Evolutionary conservation across 2,329 filamentous ascomycete species (phyloP).

Genomic region (Fusarium phyllophilum): DNA sequence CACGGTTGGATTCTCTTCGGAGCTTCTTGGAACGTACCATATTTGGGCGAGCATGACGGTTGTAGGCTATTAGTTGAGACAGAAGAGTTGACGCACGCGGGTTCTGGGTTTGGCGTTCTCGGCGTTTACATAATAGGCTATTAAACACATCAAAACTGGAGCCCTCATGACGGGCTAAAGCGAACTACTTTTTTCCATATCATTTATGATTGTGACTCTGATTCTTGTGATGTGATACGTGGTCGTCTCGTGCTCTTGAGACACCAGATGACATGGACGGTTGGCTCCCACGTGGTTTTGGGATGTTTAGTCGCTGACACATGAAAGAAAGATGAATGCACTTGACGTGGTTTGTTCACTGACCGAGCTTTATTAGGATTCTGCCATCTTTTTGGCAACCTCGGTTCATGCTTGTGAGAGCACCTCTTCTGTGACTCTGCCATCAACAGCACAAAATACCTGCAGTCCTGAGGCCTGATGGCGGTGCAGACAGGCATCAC

Average conservation of each 20-base stretch:
- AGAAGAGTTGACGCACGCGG: constrained; percentile 27
- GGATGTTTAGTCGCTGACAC: background rate
- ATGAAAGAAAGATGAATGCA: background rate
- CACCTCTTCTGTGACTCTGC: no score
- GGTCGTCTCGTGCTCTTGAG: background rate
- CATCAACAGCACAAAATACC: no score
- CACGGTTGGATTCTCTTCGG: background rate
- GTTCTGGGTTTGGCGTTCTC: constrained; percentile 35
- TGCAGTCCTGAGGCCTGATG: no score
- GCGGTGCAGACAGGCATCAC: no score
- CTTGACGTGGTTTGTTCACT: background rate
- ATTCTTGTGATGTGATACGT: background rate
- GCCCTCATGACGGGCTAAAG: constrained; percentile 14
- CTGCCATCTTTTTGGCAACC: background rate
- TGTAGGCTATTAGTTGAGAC: constrained; percentile 37
- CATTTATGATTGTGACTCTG: background rate
- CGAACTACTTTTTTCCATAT: background rate
- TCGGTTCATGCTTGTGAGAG: background rate
- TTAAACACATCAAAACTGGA: constrained; percentile 15
- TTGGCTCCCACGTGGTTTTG: constrained; percentile 14
- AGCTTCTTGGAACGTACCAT: background rate
- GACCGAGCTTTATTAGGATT: no score
- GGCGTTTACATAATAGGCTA: constrained; percentile 34
- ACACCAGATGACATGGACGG: constrained; percentile 14
- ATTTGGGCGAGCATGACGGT: constrained; percentile 1